Evolutionary conservation across 495 filamentous ascomycete genomes (phyloP), one percentile per base, ranked within the genome.

Genomic region (Penicillium psychrofluorescens): DNA sequence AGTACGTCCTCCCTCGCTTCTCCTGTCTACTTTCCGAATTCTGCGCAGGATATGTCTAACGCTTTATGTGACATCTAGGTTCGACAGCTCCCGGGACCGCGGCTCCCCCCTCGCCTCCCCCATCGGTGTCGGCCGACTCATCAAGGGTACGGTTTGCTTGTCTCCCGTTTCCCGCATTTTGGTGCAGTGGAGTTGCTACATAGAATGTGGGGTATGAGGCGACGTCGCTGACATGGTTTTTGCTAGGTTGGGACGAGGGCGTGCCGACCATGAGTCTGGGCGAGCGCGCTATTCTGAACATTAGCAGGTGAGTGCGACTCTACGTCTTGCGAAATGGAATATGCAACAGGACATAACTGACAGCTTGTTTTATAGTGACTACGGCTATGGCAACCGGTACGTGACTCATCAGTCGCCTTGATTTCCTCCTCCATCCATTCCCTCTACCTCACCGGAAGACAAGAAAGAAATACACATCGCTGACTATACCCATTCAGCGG

Each of bases 221-320:
- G 22, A 22, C 22, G 22, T 22, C 22, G 22, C 22, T 22, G 22
- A 22, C 22, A 22, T 22, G 22, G 22, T 22, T 22, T 22, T 22
- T 22, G 22, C 2, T 55, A 90, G 88, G 88, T 36, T 95, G 88
- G 88, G 88, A 95, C 49, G 81, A 90, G 71, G 88, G 84, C 46
- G 86, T 95, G 28, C 65, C 77, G 15, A 68, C 78, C 47, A 91
- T 95, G 86, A 81, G 72, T 50, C 68, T 88, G 8, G 88, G 88
- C 50, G 87, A 94, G 73, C 85, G 82, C 64, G 80, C 85, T 16
- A 82, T 80, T 12, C 67, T 95, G 47, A 85, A 80, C 30, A 92
- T 92, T 50, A 74, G 79, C 27, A 76, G 77, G 88, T 90, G 72
- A 60, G 80, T 65, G 47, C 56, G 32, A 7, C 2, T 8, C 32